Evolutionary conservation across 176 grass and related monocot genomes (phyloP), one percentile per base, ranked within the genome.

Genomic region (Ananas comosus): DNA sequence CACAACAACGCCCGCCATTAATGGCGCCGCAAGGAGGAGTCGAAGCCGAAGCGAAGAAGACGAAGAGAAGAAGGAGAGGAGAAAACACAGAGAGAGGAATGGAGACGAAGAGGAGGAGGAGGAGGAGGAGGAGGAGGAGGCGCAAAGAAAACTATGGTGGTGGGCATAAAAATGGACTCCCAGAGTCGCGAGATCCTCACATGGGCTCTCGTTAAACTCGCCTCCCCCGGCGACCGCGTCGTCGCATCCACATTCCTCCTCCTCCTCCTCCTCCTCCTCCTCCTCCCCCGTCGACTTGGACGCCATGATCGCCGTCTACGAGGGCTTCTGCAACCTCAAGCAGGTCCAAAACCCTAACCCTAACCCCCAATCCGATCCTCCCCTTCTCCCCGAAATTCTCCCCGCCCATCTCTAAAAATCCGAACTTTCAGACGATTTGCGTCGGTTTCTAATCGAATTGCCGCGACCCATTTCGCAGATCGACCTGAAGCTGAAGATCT

Each of bases 261-360:
- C 13, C 27, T 70, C 6, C 81, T 77, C 78, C 47, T 72, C 82
- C 0, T 83, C 84, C 1, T 58, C n/a, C 47, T 79, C 82, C 54
- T 23, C 71, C 9, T 47, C 63, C 14, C 64, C 67, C 25, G 80
- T 83, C 12, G 82, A 88, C 57, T 83, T 99, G 74, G 82, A 93
- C 69, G 71, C 75, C 85, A 94, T 99, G 95, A 85, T 94, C 42
- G 82, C 66, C 54, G 95, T 91, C 53, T 99, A 99, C 67, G 82
- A 91, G 57, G 95, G 85, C 0, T 94, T 99, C 78, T 99, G 95
- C 85, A 87, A 86, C 49, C 90, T 99, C 74, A 94, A 99, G 81
- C 95, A 94, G 94, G 94, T 97, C 18, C 50, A 4, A 1, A 67
- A 9, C 18, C 6, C 18, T 27, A 72, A 53, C 25, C 49, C 68